Percentiles rank a stretch among this genome's conserved stretches.
phyloP scores from a whole-genome alignment of 768 basidiomycete genomes.

The Tulasnella calospora region DNA sequence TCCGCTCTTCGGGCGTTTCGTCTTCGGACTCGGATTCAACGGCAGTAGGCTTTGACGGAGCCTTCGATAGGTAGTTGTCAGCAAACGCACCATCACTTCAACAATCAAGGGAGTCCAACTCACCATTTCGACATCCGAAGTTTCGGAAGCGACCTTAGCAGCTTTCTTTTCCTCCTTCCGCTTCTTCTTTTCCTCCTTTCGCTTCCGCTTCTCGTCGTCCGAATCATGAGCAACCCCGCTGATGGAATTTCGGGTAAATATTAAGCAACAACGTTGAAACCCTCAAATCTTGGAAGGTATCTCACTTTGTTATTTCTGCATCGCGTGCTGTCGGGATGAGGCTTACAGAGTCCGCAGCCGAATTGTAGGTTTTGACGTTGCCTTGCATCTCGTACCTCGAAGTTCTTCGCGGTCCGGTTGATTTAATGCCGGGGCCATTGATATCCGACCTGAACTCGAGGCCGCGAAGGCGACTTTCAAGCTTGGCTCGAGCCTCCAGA shows the following conservation, averaged over 20 bases:
- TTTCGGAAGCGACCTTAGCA: constrained; percentile 42
- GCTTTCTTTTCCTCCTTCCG: constrained; percentile 57
- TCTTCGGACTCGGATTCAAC: constrained; percentile 57
- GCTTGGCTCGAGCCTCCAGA: constrained; percentile 87
- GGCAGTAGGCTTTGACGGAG: constrained; percentile 19
- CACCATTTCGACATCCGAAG: constrained; percentile 23
- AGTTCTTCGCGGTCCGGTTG: constrained; percentile 67
- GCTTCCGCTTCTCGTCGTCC: constrained; percentile 69
- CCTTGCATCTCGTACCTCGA: constrained; percentile 76
- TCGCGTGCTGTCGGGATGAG: constrained; percentile 77
- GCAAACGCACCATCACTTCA: constrained; percentile 41
- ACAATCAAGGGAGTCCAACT: neutral
- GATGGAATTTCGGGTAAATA: constrained; percentile 33
- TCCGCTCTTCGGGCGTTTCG: constrained; percentile 61
- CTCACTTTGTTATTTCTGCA: constrained; percentile 60
- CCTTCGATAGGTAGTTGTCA: constrained; percentile 24
- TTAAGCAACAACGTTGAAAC: neutral
- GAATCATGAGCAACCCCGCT: constrained; percentile 75
- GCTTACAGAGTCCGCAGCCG: constrained; percentile 73
- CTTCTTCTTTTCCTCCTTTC: constrained; percentile 56
- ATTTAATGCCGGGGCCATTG: constrained; percentile 44
- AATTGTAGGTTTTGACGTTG: constrained; percentile 77
- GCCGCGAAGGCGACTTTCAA: constrained; percentile 86
- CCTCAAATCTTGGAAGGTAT: neutral
- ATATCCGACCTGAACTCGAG: constrained; percentile 80